phyloP scores from a whole-genome alignment of 139 green algal species.

The Microglena sp. region DNA sequence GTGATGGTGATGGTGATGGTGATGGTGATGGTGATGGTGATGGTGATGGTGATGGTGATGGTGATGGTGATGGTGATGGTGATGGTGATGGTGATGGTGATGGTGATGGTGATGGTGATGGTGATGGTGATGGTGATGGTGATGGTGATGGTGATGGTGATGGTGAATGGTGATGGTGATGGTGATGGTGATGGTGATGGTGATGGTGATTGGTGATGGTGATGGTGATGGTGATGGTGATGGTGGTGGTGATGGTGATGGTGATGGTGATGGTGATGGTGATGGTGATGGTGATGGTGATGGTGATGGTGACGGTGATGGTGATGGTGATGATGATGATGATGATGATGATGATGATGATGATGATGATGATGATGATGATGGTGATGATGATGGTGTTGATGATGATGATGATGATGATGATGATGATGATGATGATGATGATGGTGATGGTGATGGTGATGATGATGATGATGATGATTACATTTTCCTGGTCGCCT shows the following conservation, averaged over 20 bases:
- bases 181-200: not conserved
- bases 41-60: not conserved
- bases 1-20: not conserved
- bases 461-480: no score
- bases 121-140: no score
- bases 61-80: not conserved
- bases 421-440: not conserved
- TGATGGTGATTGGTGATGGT: no score
- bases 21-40: not conserved
- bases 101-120: not conserved
- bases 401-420: not conserved
- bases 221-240: no score
- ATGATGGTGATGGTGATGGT: conserved; percentile 6
- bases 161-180: not conserved
- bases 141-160: not conserved
- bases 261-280: no score
- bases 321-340: not conserved
- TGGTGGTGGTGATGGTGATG: no score
- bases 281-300: not conserved
- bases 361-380: not conserved
- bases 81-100: not conserved
- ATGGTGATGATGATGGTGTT: no score
- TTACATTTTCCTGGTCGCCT: no score
- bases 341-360: no score
- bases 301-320: not conserved